A percentile compares a stretch with the other conserved stretches of the same genome.
phyloP scores from a whole-genome alignment of 441 rosid genomes.

The Erysimum cheiri region DNA sequence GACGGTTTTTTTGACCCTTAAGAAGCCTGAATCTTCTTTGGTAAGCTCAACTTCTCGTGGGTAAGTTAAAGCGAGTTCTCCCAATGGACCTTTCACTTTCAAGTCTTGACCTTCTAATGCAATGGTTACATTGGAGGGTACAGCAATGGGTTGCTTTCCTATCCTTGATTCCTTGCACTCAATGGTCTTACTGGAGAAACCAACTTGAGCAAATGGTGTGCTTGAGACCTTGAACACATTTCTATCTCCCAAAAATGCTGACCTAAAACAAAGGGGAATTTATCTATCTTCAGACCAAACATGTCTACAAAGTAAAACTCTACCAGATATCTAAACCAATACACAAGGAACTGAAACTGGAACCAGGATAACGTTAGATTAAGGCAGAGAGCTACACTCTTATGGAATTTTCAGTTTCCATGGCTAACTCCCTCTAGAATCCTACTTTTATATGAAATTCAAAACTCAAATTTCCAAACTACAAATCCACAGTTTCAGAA shows the following conservation, averaged over 20 bases:
- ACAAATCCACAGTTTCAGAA: neutral
- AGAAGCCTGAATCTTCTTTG: conserved; percentile 63
- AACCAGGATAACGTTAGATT: neutral
- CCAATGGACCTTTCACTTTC: conserved; percentile 88
- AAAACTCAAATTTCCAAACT: neutral
- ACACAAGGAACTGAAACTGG: neutral
- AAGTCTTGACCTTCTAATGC: conserved; percentile 70
- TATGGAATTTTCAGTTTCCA: conserved; percentile 6
- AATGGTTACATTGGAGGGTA: conserved; percentile 80
- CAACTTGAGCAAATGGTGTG: conserved; percentile 48
- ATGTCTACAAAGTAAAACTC: neutral
- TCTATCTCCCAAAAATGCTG: conserved; percentile 68
- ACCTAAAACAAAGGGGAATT: conserved; percentile 47
- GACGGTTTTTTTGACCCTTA: conserved; percentile 69
- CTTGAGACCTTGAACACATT: conserved; percentile 51
- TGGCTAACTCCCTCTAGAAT: conserved; percentile 4
- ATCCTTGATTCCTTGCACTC: conserved; percentile 93
- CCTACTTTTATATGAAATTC: neutral
- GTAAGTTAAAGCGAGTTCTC: conserved; percentile 73
- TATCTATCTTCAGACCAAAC: conserved; percentile 6
- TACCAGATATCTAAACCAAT: conserved; percentile 7
- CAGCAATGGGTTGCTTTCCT: conserved; percentile 82
- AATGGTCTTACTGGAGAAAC: conserved; percentile 55
- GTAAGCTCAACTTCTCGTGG: conserved; percentile 81
- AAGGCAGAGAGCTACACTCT: conserved; percentile 4